Percentiles rank a stretch among this genome's conserved stretches.
Evolutionary conservation across 2,329 filamentous ascomycete species (phyloP).

Genomic region (Trichoderma guizhouense): DNA sequence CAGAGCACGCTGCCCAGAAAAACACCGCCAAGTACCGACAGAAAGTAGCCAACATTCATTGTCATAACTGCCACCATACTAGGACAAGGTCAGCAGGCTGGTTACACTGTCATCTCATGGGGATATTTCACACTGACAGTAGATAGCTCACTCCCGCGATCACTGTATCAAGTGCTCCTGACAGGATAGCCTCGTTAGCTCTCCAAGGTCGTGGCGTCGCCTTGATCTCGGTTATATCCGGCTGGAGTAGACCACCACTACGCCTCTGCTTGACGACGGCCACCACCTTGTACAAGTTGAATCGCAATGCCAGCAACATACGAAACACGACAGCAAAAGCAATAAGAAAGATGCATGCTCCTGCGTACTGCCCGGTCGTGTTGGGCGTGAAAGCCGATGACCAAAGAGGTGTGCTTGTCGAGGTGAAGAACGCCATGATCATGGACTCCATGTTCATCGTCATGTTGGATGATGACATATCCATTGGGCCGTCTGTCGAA

Average conservation of each 20-base stretch:
- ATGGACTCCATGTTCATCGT: neutral
- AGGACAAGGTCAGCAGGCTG: neutral
- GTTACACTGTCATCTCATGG: neutral
- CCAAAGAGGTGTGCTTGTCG: neutral
- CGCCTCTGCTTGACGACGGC: neutral
- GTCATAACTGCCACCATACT: neutral
- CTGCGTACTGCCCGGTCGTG: neutral
- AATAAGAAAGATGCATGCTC: neutral
- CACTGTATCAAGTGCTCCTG: neutral
- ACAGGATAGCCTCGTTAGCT: neutral
- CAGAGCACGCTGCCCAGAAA: neutral
- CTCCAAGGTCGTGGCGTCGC: neutral
- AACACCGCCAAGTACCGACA: neutral
- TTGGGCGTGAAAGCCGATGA: neutral
- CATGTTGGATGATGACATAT: neutral
- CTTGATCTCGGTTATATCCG: neutral
- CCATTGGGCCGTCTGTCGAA: neutral
- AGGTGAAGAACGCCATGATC: neutral
- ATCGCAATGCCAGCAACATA: neutral
- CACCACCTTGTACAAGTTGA: neutral
- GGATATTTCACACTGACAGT: neutral
- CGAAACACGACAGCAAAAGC: neutral
- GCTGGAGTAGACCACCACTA: neutral
- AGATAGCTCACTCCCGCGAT: neutral
- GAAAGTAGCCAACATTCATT: neutral